Evolutionary conservation across 2,329 filamentous ascomycete species (phyloP).

Genomic region (Cadophora luteo-olivacea): DNA sequence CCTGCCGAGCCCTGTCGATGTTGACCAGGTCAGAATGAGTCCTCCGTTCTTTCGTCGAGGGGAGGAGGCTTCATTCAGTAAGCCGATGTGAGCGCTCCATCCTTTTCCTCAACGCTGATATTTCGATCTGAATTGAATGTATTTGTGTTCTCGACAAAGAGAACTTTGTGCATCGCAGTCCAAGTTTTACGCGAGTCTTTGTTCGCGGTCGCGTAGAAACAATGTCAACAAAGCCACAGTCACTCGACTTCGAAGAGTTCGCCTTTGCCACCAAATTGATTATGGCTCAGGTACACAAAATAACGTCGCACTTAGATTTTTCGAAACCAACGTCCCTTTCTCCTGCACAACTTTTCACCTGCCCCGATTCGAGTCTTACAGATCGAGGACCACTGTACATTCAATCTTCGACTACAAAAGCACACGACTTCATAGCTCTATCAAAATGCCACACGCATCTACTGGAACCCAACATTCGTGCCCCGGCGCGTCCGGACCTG

Average conservation of each 20-base stretch:
- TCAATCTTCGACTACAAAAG: too few relatives aligned
- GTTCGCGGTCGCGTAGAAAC: neutral
- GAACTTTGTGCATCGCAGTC: neutral
- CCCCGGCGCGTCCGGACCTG: neutral
- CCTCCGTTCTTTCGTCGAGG: too few relatives aligned
- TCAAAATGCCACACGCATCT: constrained; percentile 17
- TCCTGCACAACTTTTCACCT: neutral
- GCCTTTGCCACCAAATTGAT: neutral
- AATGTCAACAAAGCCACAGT: constrained; percentile 1
- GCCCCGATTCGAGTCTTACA: neutral
- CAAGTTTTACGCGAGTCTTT: neutral
- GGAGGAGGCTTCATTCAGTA: too few relatives aligned
- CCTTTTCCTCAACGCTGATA: too few relatives aligned
- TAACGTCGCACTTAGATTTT: neutral
- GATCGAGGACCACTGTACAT: too few relatives aligned
- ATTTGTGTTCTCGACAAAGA: neutral
- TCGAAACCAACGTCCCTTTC: neutral
- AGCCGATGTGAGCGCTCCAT: too few relatives aligned
- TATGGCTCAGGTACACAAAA: neutral
- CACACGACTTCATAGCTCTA: too few relatives aligned
- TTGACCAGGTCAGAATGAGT: too few relatives aligned
- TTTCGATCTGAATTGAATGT: neutral
- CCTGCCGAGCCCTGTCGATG: too few relatives aligned
- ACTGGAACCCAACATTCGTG: constrained; percentile 8
- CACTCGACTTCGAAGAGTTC: neutral